phyloP scores from a whole-genome alignment of 1,284 basidiomycete species.

The Papiliotrema flavescens region DNA sequence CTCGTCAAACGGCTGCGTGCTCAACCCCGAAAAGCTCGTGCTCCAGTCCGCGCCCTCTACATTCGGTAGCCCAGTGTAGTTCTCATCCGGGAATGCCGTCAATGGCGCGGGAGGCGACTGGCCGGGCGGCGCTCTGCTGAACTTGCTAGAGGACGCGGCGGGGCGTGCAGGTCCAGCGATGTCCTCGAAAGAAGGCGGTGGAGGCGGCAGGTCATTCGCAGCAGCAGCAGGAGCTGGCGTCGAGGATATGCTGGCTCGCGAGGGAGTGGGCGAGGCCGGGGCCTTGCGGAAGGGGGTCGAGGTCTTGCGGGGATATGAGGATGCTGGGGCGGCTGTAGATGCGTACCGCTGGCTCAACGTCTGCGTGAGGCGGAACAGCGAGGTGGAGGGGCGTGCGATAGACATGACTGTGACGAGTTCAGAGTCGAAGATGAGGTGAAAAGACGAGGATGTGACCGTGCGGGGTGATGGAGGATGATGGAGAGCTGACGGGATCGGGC shows the following conservation, averaged over 20 bases:
- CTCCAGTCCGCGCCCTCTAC: slow-evolving; percentile 65
- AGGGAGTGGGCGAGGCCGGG: not conserved
- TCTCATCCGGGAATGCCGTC: slow-evolving; percentile 1
- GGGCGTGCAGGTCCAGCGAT: not conserved
- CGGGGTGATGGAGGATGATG: not conserved
- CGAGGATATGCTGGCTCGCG: not conserved
- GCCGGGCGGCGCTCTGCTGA: not conserved
- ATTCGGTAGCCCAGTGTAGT: not conserved
- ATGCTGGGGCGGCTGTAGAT: not conserved
- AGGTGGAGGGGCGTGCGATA: not conserved
- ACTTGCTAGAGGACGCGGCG: not conserved
- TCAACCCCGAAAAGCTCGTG: slow-evolving; percentile 78
- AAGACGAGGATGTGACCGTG: not conserved
- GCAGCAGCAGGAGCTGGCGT: not conserved
- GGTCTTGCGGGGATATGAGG: not conserved
- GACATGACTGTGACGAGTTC: not conserved
- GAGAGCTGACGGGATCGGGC: no score
- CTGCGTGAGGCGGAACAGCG: no score
- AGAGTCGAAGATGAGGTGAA: no score
- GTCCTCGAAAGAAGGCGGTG: not conserved
- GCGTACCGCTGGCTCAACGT: not conserved
- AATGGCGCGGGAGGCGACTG: not conserved
- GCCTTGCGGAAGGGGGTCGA: not conserved
- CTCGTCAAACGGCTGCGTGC: slow-evolving; percentile 69
- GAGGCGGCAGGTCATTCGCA: not conserved